Base-by-base conservation (phyloP, 2,329 filamentous ascomycete genomes). In the Hymenoscyphus albidus region DNA sequence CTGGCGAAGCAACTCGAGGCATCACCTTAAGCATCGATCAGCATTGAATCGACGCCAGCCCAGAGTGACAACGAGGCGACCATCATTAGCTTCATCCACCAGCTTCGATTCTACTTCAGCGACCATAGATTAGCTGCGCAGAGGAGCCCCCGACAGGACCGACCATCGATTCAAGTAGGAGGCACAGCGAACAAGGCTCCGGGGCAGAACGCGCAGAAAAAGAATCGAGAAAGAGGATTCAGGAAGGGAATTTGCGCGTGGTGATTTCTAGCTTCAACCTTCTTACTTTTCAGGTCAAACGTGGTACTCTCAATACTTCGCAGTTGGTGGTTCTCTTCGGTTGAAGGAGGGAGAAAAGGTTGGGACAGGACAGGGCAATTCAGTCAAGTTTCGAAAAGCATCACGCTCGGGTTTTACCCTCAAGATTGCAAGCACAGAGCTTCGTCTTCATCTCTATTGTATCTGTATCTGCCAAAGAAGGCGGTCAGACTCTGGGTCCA, bases 351-450 rank as follows among this genome's bases (percentile, higher is more conserved):
- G 31, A 14, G 16, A 16, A 35, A 16, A 58, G 35, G 35, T 35
- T 10, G 27, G 54, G 54, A 27, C 54, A 27, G 27, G n/a, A 22
- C 31, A 57, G 38, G 51, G 22, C 63, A 67, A 65, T 70, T 68
- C 64, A 67, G 55, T 65, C 61, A 68, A 65, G 61, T 70, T 69
- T 70, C 48, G 48, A 57, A 64, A 67, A 73, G 72, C 69, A 69
- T 67, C 66, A 61, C 65, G 61, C 66, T 68, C 67, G 59, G 61
- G 63, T 65, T 62, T 64, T 67, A 58, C 61, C 59, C 63, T 62
- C 27, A 73, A 76, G 81, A 80, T 77, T 77, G 79, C 77, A 82
- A 85, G 85, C 82, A 87, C 78, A 86, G 84, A 87, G 85, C 85
- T 86, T 85, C 83, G 78, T 87, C 83, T 85, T 74, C 67, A 68